Evolutionary conservation across 2,329 filamentous ascomycete species (phyloP), one percentile per base, ranked within the genome.

Genomic region (Endocalyx cinctus): DNA sequence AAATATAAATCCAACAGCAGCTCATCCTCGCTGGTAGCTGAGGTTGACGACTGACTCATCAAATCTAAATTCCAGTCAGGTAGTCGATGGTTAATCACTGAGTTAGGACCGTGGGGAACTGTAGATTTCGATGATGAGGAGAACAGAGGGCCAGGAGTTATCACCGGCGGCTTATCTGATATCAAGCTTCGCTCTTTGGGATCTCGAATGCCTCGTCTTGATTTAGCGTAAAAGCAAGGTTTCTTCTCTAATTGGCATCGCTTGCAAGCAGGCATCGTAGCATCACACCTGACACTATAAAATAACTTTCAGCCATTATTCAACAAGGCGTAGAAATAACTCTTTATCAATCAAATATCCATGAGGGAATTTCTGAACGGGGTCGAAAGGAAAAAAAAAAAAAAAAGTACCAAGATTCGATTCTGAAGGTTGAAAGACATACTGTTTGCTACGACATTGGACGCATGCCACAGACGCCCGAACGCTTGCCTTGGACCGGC

Each of bases 381-480:
- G n/a, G n/a, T n/a, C n/a, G n/a, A n/a, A n/a, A n/a, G n/a, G n/a
- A n/a, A n/a, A n/a, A n/a, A n/a, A n/a, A n/a, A n/a, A n/a, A n/a
- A n/a, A n/a, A n/a, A n/a, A n/a, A n/a, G n/a, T n/a, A n/a, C n/a
- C n/a, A n/a, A n/a, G n/a, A n/a, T n/a, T n/a, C n/a, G n/a, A n/a
- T 26, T 37, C 25, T 42, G 25, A 46, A 31, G 32, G n/a, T n/a
- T n/a, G n/a, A n/a, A 26, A 30, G 29, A 42, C 45, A 35, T 44
- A 28, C 31, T 76, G 72, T 48, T 66, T 73, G 38, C 58, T 55
- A 16, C 60, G 63, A 36, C 69, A 74, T 45, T 76, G 73, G 55
- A 69, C 54, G 29, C 61, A 64, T 30, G 61, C 62, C 20, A 64
- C 45, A 10, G 62, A 64, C 16, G 62, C 60, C 33, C 62, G 59